Conservation (phyloP, 306 rosid species). For the Prunus campanulata region DNA sequence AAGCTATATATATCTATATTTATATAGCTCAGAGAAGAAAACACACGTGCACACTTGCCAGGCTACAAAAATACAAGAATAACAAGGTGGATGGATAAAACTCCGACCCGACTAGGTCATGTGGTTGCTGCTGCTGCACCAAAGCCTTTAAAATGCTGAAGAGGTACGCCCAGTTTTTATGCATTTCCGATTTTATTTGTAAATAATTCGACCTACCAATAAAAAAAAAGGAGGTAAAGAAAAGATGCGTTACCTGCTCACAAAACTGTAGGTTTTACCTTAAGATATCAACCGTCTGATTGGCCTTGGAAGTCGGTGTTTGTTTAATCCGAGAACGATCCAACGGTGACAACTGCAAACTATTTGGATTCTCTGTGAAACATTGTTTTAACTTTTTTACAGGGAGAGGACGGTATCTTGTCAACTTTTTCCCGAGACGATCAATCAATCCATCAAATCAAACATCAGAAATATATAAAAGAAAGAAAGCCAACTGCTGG, state of each 20-base stretch:
- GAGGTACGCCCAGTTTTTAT: too few species aligned
- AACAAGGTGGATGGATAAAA: too few species aligned
- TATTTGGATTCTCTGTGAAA: not conserved
- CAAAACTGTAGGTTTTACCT: not conserved
- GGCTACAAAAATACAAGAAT: too few species aligned
- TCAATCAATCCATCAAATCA: slow-evolving; percentile 28
- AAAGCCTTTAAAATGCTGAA: too few species aligned
- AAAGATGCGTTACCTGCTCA: not conserved
- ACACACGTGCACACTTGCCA: not conserved
- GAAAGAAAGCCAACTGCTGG: not conserved
- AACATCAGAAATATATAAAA: not conserved
- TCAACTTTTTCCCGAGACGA: slow-evolving; percentile 13
- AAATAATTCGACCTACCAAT: too few species aligned
- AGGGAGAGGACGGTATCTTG: not conserved
- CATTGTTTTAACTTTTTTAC: not conserved
- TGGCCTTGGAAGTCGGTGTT: not conserved
- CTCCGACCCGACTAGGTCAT: too few species aligned
- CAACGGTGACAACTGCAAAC: not conserved
- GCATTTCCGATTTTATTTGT: too few species aligned
- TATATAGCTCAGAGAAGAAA: not conserved
- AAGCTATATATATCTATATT: too few species aligned
- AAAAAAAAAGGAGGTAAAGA: not conserved
- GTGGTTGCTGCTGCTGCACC: too few species aligned
- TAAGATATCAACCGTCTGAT: not conserved
- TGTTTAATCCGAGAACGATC: not conserved